A percentile compares a stretch with the other conserved stretches of the same genome.
phyloP scores from a whole-genome alignment of 192 early-diverging fungal genomes.

The Lobosporangium transversale region DNA sequence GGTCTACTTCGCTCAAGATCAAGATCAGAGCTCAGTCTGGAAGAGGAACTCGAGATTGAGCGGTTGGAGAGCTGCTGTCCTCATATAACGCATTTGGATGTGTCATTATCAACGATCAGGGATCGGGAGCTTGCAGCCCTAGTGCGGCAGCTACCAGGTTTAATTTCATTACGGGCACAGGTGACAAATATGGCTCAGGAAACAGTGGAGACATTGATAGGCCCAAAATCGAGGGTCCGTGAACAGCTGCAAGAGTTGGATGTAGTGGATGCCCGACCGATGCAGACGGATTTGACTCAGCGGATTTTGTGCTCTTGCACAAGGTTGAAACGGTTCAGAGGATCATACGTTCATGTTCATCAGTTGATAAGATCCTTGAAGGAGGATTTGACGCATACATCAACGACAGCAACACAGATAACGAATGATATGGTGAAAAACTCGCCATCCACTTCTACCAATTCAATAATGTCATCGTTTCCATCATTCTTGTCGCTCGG shows the following conservation, averaged over 20 bases:
- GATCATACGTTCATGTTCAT: background rate
- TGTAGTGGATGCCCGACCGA: conserved; percentile 7
- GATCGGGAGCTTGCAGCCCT: conserved; percentile 24
- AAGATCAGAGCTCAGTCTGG: too few species aligned
- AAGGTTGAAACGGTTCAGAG: conserved; percentile 14
- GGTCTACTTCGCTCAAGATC: too few species aligned
- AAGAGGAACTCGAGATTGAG: background rate
- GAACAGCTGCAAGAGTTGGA: conserved; percentile 11
- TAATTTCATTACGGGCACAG: conserved; percentile 8
- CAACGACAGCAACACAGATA: too few species aligned
- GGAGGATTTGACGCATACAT: too few species aligned
- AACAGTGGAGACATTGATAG: background rate
- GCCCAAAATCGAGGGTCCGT: background rate
- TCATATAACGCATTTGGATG: conserved; percentile 18
- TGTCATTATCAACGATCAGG: conserved; percentile 17
- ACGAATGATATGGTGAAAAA: background rate
- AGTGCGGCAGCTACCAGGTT: background rate
- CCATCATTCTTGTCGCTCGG: background rate
- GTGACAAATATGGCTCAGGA: conserved; percentile 2
- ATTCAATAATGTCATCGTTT: background rate
- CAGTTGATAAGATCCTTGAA: too few species aligned
- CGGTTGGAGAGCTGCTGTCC: conserved; percentile 6
- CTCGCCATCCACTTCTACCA: background rate
- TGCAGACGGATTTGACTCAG: conserved; percentile 10
- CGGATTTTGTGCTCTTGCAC: conserved; percentile 13